These are phyloP conservation scores for Penicillium nordicum DNA, from an alignment of 2,329 filamentous ascomycete species.

Conservation along the genomic window DNA sequence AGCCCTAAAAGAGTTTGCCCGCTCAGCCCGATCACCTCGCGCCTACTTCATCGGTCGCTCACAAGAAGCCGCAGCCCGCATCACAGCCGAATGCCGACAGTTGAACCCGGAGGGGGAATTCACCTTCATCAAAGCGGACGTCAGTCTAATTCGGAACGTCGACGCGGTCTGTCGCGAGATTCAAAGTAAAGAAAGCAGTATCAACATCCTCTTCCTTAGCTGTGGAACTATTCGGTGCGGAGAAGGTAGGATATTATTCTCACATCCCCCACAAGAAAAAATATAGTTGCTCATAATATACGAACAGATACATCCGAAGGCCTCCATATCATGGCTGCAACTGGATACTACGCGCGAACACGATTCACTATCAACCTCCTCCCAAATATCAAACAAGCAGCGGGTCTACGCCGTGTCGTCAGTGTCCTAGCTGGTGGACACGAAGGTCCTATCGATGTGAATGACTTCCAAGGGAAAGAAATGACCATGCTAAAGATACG, in stretches of 20 bases:
- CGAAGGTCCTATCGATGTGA: slow-evolving; percentile 50
- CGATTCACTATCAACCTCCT: slow-evolving; percentile 58
- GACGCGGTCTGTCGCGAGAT: slow-evolving; percentile 53
- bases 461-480: slow-evolving; percentile 46
- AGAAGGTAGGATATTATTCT: slow-evolving; percentile 10
- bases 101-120: slow-evolving; percentile 47
- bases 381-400: slow-evolving; percentile 50
- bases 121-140: slow-evolving; percentile 48
- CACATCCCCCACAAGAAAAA: not conserved
- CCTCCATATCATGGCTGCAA: slow-evolving; percentile 50
- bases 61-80: slow-evolving; percentile 39
- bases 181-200: slow-evolving; percentile 46
- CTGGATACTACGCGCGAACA: slow-evolving; percentile 57
- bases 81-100: slow-evolving; percentile 42
- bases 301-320: slow-evolving; percentile 55
- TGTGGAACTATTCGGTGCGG: slow-evolving; percentile 44
- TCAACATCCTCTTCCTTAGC: slow-evolving; percentile 57
- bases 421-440: slow-evolving; percentile 54
- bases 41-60: slow-evolving; percentile 52
- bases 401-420: slow-evolving; percentile 52
- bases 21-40: slow-evolving; percentile 39
- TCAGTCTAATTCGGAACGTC: slow-evolving; percentile 48
- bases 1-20: slow-evolving; percentile 47
- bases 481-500: slow-evolving; percentile 42
- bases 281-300: not conserved